Conservation (phyloP, 139 green algal genomes). For the Tetradesmus obliquus region DNA sequence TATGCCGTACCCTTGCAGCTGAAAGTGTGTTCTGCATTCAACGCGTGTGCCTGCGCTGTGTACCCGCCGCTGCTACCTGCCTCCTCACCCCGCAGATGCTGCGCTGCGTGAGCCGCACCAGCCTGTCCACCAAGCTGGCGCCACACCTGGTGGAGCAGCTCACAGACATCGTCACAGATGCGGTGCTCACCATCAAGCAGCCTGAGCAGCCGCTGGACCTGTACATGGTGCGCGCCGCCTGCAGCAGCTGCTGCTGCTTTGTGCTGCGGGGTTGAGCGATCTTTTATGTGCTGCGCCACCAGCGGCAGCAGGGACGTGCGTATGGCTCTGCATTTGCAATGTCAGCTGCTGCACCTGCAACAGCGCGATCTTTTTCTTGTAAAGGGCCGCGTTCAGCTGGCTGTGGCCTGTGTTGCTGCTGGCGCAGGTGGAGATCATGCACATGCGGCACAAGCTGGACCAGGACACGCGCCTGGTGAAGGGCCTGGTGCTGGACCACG, state of each 20-base stretch:
- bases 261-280: not conserved
- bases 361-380: no score
- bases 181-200: constrained; percentile 84
- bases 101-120: constrained; percentile 91
- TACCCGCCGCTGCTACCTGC: not conserved
- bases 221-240: constrained; percentile 86
- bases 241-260: not conserved
- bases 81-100: constrained; percentile 75
- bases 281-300: not conserved
- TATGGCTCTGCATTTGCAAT: no score
- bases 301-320: not conserved
- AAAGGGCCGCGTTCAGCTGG: not conserved
- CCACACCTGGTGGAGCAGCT: constrained; percentile 86
- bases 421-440: constrained; percentile 96
- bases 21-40: no score
- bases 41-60: no score
- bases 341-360: not conserved
- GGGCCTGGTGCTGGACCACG: constrained; percentile 98
- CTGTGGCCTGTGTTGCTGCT: not conserved
- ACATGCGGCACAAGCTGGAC: constrained; percentile 98
- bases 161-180: constrained; percentile 92
- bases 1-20: no score
- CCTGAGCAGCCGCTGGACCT: constrained; percentile 91
- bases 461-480: constrained; percentile 92
- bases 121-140: constrained; percentile 90